phyloP scores from a whole-genome alignment of 139 green algal species.

The Chlamydomonas sp. region DNA sequence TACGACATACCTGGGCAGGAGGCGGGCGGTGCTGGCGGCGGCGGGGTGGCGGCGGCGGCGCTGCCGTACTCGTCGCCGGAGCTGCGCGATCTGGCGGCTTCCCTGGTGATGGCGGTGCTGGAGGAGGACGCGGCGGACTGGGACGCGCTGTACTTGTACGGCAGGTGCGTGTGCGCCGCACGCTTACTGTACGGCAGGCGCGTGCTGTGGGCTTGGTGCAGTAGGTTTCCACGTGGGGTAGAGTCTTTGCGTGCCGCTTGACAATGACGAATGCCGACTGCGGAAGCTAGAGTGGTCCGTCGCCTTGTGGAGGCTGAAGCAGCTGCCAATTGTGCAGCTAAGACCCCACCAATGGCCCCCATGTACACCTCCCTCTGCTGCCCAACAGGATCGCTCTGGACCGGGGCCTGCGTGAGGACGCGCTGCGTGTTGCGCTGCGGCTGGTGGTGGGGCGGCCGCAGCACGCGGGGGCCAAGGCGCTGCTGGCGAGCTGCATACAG shows the following conservation, averaged over 20 bases:
- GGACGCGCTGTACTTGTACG: constrained; percentile 42
- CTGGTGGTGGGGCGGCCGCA: constrained; percentile 51
- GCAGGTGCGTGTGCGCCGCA: not conserved
- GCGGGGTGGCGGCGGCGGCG: not conserved
- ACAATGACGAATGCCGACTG: not conserved
- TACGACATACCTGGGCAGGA: not conserved
- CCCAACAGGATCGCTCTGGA: not conserved
- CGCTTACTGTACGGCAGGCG: not conserved
- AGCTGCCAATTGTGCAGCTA: not conserved
- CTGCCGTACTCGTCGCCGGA: no score
- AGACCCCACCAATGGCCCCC: not conserved
- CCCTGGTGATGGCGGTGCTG: constrained; percentile 30
- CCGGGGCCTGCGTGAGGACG: constrained; percentile 41
- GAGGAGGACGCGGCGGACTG: constrained; percentile 8
- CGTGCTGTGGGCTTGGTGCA: not conserved
- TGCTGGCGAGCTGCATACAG: constrained; percentile 59
- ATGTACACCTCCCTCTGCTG: not conserved
- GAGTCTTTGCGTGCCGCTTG: not conserved
- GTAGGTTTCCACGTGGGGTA: not conserved
- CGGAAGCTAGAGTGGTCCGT: not conserved
- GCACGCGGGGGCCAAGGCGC: constrained; percentile 44
- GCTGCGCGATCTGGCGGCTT: constrained; percentile 10
- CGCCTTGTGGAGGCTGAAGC: not conserved
- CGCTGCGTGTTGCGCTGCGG: constrained; percentile 56
- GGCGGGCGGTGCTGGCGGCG: not conserved